A percentile compares a stretch with the other conserved stretches of the same genome.
These are phyloP conservation scores for Blastocystis sp. DNA, from an alignment of 352 stramenopile species.

Conservation along the genomic window DNA sequence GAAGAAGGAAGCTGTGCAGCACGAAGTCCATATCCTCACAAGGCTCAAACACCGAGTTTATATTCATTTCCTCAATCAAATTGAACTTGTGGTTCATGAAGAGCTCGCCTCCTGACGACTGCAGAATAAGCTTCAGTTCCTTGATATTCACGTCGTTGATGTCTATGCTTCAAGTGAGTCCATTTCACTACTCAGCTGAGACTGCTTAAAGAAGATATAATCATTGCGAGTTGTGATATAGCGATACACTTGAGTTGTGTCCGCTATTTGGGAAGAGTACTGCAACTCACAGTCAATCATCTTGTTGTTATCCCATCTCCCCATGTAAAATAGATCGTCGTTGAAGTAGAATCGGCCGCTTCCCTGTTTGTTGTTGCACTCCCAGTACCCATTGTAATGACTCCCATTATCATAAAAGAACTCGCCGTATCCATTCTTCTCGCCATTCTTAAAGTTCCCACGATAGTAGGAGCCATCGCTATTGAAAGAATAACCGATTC, in stretches of 20 bases:
- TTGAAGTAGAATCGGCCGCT: constrained; percentile 50
- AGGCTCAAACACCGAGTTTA: not conserved
- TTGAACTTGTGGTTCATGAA: constrained; percentile 14
- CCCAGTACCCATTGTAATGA: constrained; percentile 46
- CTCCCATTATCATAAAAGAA: constrained; percentile 49
- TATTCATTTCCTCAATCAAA: constrained; percentile 49
- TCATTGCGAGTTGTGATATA: constrained; percentile 11
- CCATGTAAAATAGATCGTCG: constrained; percentile 1
- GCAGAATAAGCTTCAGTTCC: not conserved
- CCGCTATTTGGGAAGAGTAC: not conserved
- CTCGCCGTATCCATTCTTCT: constrained; percentile 31
- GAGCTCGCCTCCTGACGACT: not conserved
- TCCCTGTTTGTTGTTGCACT: constrained; percentile 10
- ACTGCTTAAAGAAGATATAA: constrained; percentile 47
- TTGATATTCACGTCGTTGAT: not conserved
- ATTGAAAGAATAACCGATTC: not conserved
- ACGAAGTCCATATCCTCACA: not conserved
- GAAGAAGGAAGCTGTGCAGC: not conserved
- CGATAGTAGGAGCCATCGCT: constrained; percentile 26
- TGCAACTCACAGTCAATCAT: constrained; percentile 43
- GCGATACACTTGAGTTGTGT: not conserved
- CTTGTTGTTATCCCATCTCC: constrained; percentile 54
- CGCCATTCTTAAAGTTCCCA: not conserved
- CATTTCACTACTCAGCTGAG: not conserved
- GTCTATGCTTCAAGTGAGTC: not conserved